Evolutionary conservation across 2,329 filamentous ascomycete species (phyloP), one percentile per base, ranked within the genome.

Genomic region (Tympanopsis confertula): DNA sequence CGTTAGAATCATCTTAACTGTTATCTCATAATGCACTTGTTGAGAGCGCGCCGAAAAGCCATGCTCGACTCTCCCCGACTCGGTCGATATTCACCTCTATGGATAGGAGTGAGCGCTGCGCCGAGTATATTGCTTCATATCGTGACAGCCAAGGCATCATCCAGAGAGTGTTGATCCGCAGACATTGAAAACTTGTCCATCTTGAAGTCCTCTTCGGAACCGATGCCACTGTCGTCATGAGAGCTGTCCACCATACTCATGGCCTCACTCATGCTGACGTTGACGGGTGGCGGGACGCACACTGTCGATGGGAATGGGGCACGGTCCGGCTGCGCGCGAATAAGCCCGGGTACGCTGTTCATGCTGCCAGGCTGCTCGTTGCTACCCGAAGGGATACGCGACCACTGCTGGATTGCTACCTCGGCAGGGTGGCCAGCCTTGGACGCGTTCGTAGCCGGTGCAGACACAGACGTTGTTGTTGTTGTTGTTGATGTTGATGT

Each of bases 201-300:
- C 1, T 68, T 62, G 35, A 75, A 76, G 19, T 81, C 76, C 39
- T 80, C 76, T 38, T 81, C 77, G 1, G 76, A 75, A 4, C 79
- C 79, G 42, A 86, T 86, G 2, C 80, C 82, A 49, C 82, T 86
- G 46, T 86, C 82, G 46, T 86, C 82, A 42, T 80, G 73, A 36
- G 56, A 63, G 7, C 48, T 48, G 30, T 61, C 59, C 40, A 68
- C 66, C 41, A 63, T 50, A 18, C 68, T 65, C 35, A 64, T 54
- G 3, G 55, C 51, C 43, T 62, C 62, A 50, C 72, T 59, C 48
- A 58, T 63, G 45, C 62, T 58, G 32, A n/a, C n/a, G n/a, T n/a
- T n/a, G n/a, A n/a, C n/a, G n/a, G n/a, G n/a, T n/a, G n/a, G n/a
- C n/a, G n/a, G n/a, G n/a, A n/a, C n/a, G n/a, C n/a, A n/a, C n/a